A percentile compares a stretch with the other conserved stretches of the same genome.
Conservation (phyloP, 805 yeast species). For the Wickerhamiella parazyma region DNA sequence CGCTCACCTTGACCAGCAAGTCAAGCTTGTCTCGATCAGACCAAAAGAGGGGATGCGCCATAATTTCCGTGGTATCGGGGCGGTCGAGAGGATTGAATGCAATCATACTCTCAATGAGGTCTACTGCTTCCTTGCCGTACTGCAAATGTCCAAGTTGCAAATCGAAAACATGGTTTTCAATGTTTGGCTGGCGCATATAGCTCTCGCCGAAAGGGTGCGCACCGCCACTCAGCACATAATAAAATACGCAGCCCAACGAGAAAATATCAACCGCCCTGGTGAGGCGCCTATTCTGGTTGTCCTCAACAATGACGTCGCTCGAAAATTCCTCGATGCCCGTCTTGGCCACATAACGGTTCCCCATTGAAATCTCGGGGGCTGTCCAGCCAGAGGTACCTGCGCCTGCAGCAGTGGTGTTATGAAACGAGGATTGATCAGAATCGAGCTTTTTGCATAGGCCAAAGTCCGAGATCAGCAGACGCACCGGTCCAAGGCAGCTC, state of each 20-base stretch:
- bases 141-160: slow-evolving; percentile 34
- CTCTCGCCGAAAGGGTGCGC: slow-evolving; percentile 92
- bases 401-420: slow-evolving; percentile 83
- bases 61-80: slow-evolving; percentile 53
- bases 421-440: slow-evolving; percentile 80
- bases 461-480: slow-evolving; percentile 84
- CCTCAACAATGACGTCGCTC: slow-evolving; percentile 16
- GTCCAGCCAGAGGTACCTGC: slow-evolving; percentile 99
- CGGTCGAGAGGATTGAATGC: slow-evolving; percentile 48
- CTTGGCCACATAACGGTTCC: slow-evolving; percentile 4
- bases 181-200: slow-evolving; percentile 77
- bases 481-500: slow-evolving; percentile 30
- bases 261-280: slow-evolving; percentile 89
- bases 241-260: slow-evolving; percentile 89
- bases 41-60: slow-evolving; percentile 91
- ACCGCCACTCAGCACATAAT: slow-evolving; percentile 70
- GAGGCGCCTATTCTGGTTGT: slow-evolving; percentile 35
- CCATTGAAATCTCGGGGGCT: slow-evolving; percentile 58
- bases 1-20: slow-evolving; percentile 76
- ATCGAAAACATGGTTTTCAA: slow-evolving; percentile 50
- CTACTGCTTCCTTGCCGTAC: slow-evolving; percentile 49
- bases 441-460: slow-evolving; percentile 90
- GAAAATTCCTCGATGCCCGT: not conserved
- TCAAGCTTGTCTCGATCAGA: slow-evolving; percentile 54
- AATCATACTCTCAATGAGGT: slow-evolving; percentile 65